Conservation (phyloP, 2,329 filamentous ascomycete species). For the Corinectria fuckeliana region DNA sequence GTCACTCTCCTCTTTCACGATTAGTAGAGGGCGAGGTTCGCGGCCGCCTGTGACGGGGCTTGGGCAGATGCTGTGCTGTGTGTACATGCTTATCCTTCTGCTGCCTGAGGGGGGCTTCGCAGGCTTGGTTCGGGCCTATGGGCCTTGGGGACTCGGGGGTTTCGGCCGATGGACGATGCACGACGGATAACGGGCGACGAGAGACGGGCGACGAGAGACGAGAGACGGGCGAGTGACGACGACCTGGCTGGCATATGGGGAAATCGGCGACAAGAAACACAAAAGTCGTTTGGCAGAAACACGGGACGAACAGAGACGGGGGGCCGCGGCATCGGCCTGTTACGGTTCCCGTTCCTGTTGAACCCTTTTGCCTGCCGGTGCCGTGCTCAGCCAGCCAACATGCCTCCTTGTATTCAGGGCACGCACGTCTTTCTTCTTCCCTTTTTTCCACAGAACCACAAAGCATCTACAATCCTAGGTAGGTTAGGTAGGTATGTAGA, state of each 20-base stretch:
- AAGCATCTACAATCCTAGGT: not conserved
- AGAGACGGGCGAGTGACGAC: not conserved
- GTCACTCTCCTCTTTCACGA: not conserved
- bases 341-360: constrained; percentile 8
- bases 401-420: constrained; percentile 19
- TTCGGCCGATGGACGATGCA: no score
- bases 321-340: constrained; percentile 15
- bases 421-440: not conserved
- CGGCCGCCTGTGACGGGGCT: constrained; percentile 1
- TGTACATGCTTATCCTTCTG: no score
- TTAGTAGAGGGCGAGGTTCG: not conserved
- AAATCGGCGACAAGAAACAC: not conserved
- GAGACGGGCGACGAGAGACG: no score
- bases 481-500: no score
- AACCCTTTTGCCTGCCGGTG: not conserved
- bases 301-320: not conserved
- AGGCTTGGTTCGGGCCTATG: no score
- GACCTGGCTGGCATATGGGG: no score
- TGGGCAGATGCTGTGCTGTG: not conserved
- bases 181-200: no score
- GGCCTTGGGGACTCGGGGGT: no score
- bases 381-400: constrained; percentile 2
- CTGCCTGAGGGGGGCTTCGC: no score
- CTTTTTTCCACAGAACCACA: not conserved
- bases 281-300: constrained; percentile 8